Percentiles rank a stretch among this genome's conserved stretches.
phyloP scores from a whole-genome alignment of 1,284 basidiomycete genomes.

The Pascua guehoae region DNA sequence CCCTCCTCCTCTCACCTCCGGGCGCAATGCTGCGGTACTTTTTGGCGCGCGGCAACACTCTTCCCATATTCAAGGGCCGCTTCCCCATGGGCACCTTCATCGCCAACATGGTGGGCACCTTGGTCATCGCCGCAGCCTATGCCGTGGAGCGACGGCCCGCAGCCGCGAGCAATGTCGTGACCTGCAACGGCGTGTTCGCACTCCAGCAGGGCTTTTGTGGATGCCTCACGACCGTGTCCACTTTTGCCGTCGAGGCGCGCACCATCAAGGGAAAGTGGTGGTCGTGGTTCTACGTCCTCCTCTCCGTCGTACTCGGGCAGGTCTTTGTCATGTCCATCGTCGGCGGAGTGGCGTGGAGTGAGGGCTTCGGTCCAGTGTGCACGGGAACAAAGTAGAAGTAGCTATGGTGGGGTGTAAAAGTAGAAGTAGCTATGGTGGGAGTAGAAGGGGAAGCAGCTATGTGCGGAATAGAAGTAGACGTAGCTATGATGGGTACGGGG shows the following conservation, averaged over 20 bases:
- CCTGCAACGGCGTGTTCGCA: conserved; percentile 72
- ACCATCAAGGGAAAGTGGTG: conserved; percentile 54
- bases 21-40: conserved; percentile 82
- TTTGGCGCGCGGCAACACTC: conserved; percentile 68
- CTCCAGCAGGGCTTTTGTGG: conserved; percentile 91
- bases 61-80: conserved; percentile 51
- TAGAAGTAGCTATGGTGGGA: too few relatives aligned
- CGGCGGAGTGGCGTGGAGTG: conserved; percentile 66
- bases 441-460: too few relatives aligned
- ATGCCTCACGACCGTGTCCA: conserved; percentile 89
- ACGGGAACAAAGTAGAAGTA: neutral
- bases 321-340: conserved; percentile 69
- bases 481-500: too few relatives aligned
- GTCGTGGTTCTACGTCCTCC: conserved; percentile 61
- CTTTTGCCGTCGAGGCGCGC: conserved; percentile 77
- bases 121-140: conserved; percentile 67
- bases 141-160: conserved; percentile 60
- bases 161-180: conserved; percentile 42
- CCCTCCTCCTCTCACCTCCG: conserved; percentile 85
- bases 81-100: conserved; percentile 84
- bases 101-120: conserved; percentile 79
- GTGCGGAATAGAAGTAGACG: too few relatives aligned
- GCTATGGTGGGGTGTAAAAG: neutral
- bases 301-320: conserved; percentile 71
- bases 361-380: conserved; percentile 23